Evolutionary conservation across 768 basidiomycete species (phyloP).

Genomic region (Naganishia antarctica): DNA sequence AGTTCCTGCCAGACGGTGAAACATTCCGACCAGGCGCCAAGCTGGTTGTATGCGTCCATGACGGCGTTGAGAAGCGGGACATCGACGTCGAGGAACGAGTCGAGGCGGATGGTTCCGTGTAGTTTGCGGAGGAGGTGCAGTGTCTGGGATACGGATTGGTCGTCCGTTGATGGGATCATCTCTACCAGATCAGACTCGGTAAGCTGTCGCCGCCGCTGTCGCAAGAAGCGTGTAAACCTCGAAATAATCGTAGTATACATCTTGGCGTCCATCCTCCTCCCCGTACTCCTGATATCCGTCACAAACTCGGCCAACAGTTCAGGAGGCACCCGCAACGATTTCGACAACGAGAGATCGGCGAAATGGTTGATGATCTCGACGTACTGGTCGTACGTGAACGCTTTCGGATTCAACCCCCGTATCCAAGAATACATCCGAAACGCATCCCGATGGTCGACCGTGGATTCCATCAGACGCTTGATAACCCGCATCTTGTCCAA

Average conservation of each 20-base stretch:
- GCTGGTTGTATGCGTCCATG: slow-evolving; percentile 83
- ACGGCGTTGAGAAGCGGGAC: slow-evolving; percentile 69
- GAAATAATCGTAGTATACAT: slow-evolving; percentile 67
- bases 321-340: slow-evolving; percentile 52
- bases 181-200: slow-evolving; percentile 9
- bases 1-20: slow-evolving; percentile 69
- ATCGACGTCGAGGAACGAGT: slow-evolving; percentile 70
- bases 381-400: slow-evolving; percentile 58
- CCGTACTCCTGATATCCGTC: slow-evolving; percentile 69
- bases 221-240: slow-evolving; percentile 22
- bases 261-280: slow-evolving; percentile 57
- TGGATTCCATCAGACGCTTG: slow-evolving; percentile 64
- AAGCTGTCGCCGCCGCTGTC: slow-evolving; percentile 17
- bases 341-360: slow-evolving; percentile 57
- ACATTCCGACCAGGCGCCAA: slow-evolving; percentile 65
- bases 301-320: slow-evolving; percentile 69
- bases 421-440: slow-evolving; percentile 59
- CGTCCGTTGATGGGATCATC: slow-evolving; percentile 1
- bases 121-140: slow-evolving; percentile 56
- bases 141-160: slow-evolving; percentile 22
- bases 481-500: slow-evolving; percentile 56
- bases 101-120: slow-evolving; percentile 73
- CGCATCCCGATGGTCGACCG: slow-evolving; percentile 58
- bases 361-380: slow-evolving; percentile 62
- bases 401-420: slow-evolving; percentile 39